Conservation (phyloP, 441 rosid genomes). For the Erodium trifolium region DNA sequence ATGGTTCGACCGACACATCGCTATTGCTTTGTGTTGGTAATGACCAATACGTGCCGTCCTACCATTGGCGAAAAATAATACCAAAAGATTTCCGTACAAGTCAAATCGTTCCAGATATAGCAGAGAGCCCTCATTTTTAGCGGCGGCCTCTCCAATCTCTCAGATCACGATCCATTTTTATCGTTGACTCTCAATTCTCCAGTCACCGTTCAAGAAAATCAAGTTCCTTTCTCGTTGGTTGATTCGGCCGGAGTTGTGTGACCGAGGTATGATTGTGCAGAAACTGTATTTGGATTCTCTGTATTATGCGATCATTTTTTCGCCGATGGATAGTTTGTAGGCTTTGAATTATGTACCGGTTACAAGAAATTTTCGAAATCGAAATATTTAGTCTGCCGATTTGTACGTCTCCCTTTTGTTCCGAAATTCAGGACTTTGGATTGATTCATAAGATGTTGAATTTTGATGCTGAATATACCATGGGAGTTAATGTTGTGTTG, state of each 20-base stretch:
- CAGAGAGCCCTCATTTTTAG: not conserved
- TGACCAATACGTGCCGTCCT: too few species aligned
- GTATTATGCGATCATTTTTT: not conserved
- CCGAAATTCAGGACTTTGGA: not conserved
- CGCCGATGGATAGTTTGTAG: not conserved
- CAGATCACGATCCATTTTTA: not conserved
- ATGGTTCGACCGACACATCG: too few species aligned
- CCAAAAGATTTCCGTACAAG: not conserved
- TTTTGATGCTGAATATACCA: not conserved
- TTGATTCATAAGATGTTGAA: not conserved
- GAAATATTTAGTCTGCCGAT: not conserved
- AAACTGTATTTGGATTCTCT: not conserved
- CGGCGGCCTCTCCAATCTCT: not conserved
- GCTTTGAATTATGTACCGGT: not conserved
- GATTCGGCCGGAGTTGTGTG: not conserved
- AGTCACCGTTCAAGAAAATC: not conserved
- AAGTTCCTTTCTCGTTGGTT: not conserved
- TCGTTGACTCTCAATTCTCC: not conserved
- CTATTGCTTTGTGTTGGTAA: too few species aligned
- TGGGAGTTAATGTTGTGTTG: not conserved
- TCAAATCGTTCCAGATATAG: not conserved
- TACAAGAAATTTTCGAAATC: not conserved
- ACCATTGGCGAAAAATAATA: too few species aligned
- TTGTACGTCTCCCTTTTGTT: not conserved
- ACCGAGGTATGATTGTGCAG: not conserved